Conservation (phyloP, 2,329 filamentous ascomycete species). For the Exophiala alcalophila region DNA sequence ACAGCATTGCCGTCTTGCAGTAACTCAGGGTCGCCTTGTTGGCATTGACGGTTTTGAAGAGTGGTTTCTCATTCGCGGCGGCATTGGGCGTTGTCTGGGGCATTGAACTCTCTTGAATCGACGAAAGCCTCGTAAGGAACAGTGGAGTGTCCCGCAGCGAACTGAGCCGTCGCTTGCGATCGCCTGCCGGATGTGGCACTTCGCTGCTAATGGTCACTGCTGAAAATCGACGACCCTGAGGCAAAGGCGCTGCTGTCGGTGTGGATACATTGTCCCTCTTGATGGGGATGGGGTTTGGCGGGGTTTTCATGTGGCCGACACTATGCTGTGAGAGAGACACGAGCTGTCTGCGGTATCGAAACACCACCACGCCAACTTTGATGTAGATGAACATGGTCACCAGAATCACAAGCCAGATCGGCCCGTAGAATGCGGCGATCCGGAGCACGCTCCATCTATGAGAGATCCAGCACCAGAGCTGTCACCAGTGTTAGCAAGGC, state of each 20-base stretch:
- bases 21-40: conserved; percentile 41
- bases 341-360: conserved; percentile 60
- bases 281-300: conserved; percentile 11
- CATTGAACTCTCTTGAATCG: conserved; percentile 4
- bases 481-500: conserved; percentile 2
- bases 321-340: conserved; percentile 32
- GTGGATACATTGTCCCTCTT: conserved; percentile 2
- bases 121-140: conserved; percentile 5
- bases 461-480: conserved; percentile 79
- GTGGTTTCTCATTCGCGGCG: conserved; percentile 7
- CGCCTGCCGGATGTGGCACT: conserved; percentile 9
- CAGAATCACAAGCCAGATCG: conserved; percentile 43
- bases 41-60: conserved; percentile 30
- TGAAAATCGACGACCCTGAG: conserved; percentile 7
- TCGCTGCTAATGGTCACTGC: conserved; percentile 24
- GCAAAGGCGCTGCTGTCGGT: background rate
- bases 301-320: background rate
- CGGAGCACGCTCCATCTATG: conserved; percentile 67
- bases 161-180: background rate
- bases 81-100: conserved; percentile 6
- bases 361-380: conserved; percentile 40
- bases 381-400: conserved; percentile 42
- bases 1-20: conserved; percentile 41
- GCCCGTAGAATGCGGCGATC: conserved; percentile 68
- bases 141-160: conserved; percentile 5